Evolutionary conservation across 768 basidiomycete species (phyloP).

Genomic region (Calocybe cyanea): DNA sequence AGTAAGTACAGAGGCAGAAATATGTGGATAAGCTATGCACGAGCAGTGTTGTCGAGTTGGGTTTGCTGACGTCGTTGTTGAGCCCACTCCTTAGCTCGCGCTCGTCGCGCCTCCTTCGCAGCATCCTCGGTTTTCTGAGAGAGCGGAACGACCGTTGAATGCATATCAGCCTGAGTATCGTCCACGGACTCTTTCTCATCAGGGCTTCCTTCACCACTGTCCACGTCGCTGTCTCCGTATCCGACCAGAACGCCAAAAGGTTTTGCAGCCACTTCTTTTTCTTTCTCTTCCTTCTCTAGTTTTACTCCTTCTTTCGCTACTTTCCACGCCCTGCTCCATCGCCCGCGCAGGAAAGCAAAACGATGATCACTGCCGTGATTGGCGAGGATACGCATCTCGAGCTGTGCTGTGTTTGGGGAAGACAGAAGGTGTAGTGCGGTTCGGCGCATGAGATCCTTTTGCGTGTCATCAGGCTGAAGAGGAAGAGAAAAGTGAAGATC

Average conservation of each 20-base stretch:
- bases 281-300: conserved; percentile 22
- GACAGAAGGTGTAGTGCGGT: conserved; percentile 67
- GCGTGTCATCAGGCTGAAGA: conserved; percentile 58
- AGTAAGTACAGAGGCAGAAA: too few relatives aligned
- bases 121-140: conserved; percentile 14
- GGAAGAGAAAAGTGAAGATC: conserved; percentile 1
- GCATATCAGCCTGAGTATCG: conserved; percentile 1
- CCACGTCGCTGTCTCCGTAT: conserved; percentile 53
- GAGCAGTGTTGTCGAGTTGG: conserved; percentile 4
- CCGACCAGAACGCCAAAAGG: conserved; percentile 50
- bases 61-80: conserved; percentile 39
- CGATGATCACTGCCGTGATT: conserved; percentile 76
- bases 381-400: conserved; percentile 86
- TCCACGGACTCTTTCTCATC: conserved; percentile 10
- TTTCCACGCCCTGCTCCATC: conserved; percentile 68
- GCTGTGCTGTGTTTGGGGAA: conserved; percentile 74
- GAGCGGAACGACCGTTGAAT: not conserved
- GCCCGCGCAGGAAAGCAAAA: conserved; percentile 79
- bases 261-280: conserved; percentile 19
- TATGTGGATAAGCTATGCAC: too few relatives aligned
- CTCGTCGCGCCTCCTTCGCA: conserved; percentile 46
- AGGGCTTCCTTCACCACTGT: conserved; percentile 18
- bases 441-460: conserved; percentile 65
- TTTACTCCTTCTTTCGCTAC: conserved; percentile 45
- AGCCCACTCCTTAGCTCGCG: conserved; percentile 56